phyloP scores from a whole-genome alignment of 139 green algal genomes.

The Chlorella sp. region DNA sequence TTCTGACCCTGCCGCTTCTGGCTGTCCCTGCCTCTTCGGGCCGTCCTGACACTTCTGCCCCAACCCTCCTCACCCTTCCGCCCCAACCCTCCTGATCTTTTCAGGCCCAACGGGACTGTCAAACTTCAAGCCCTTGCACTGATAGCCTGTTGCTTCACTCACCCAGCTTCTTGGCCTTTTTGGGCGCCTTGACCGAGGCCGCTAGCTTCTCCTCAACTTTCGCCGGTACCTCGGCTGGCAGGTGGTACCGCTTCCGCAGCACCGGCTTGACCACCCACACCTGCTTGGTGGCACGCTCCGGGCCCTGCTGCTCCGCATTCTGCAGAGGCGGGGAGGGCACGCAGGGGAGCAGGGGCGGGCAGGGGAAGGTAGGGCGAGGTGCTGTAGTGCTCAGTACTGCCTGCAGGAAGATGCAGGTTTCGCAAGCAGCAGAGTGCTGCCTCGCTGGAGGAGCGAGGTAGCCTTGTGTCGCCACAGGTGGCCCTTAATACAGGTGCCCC shows the following conservation, averaged over 20 bases:
- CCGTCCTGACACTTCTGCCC: no score
- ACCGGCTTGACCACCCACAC: constrained; percentile 30
- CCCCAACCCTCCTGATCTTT: no score
- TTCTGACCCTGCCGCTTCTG: no score
- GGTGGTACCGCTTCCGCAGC: constrained; percentile 7
- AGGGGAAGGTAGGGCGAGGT: neutral
- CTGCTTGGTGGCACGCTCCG: constrained; percentile 22
- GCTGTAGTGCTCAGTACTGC: neutral
- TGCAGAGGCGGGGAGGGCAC: neutral
- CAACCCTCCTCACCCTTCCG: no score
- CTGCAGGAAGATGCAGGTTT: neutral
- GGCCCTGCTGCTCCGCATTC: constrained; percentile 22
- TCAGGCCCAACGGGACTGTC: no score
- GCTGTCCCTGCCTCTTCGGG: no score
- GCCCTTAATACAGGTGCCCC: no score
- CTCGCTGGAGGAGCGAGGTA: no score
- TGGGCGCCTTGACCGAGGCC: constrained; percentile 27
- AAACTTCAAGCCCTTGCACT: no score
- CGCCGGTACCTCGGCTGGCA: constrained; percentile 21
- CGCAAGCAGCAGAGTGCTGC: neutral
- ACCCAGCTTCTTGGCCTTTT: constrained; percentile 30
- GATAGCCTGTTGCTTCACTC: neutral
- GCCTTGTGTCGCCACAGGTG: no score
- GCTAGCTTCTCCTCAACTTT: constrained; percentile 19
- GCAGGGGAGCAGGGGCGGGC: neutral